These are phyloP conservation scores for Scedosporium boydii DNA, from an alignment of 2,329 filamentous ascomycete species.

Conservation along the genomic window DNA sequence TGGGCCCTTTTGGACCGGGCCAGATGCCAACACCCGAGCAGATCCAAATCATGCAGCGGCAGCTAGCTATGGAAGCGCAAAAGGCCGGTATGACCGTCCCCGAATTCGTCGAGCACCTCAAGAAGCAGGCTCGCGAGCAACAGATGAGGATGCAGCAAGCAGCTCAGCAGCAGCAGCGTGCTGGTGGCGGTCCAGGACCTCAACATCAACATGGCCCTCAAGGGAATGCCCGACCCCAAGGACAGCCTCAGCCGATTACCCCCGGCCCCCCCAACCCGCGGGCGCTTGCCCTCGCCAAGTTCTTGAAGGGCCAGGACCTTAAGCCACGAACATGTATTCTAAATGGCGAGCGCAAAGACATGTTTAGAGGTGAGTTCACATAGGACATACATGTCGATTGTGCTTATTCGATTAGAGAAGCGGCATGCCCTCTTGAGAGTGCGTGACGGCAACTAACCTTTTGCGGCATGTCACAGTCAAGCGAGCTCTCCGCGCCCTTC, in stretches of 20 bases:
- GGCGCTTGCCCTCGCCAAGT: slow-evolving; percentile 81
- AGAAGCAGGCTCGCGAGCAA: slow-evolving; percentile 43
- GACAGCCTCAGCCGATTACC: slow-evolving; percentile 56
- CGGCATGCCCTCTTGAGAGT: too few relatives aligned
- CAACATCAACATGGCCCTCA: slow-evolving; percentile 19
- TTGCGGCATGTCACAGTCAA: slow-evolving; percentile 55
- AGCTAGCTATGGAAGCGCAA: slow-evolving; percentile 72
- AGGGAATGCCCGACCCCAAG: slow-evolving; percentile 20
- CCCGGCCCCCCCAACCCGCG: slow-evolving; percentile 81
- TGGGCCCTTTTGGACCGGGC: slow-evolving; percentile 21
- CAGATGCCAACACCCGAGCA: slow-evolving; percentile 69
- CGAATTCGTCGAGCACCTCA: slow-evolving; percentile 67
- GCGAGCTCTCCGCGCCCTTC: slow-evolving; percentile 81
- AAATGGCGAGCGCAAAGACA: slow-evolving; percentile 93
- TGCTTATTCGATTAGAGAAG: too few relatives aligned
- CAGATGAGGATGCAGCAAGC: slow-evolving; percentile 36
- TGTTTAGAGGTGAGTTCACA: slow-evolving; percentile 70
- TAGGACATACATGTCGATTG: too few relatives aligned
- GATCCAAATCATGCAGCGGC: slow-evolving; percentile 72
- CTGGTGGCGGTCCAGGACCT: slow-evolving; percentile 16
- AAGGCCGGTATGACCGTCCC: slow-evolving; percentile 78
- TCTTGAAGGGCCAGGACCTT: slow-evolving; percentile 72
- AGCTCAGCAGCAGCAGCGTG: slow-evolving; percentile 30
- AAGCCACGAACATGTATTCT: slow-evolving; percentile 88
- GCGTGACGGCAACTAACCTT: not conserved